phyloP scores from a whole-genome alignment of 139 green algal genomes.

The Picochlorum sp. region DNA sequence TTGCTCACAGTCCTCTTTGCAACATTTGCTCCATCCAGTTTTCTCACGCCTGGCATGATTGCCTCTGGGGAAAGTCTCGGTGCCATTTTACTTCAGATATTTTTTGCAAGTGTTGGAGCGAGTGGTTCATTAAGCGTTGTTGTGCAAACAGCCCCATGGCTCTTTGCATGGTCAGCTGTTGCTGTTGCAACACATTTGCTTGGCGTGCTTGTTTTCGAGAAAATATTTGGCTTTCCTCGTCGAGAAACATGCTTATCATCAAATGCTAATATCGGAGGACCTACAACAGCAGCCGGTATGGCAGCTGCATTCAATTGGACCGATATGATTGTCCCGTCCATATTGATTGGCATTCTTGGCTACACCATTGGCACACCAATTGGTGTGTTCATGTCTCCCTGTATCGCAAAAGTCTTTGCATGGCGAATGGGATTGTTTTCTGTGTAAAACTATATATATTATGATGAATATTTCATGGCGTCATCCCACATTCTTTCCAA shows the following conservation, averaged over 20 bases:
- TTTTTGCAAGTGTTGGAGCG: constrained; percentile 83
- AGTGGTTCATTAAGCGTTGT: constrained; percentile 65
- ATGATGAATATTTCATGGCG: neutral
- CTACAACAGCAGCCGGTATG: constrained; percentile 85
- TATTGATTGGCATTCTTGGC: constrained; percentile 79
- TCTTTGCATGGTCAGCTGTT: constrained; percentile 78
- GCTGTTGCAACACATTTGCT: constrained; percentile 51
- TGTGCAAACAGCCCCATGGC: constrained; percentile 59
- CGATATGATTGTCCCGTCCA: constrained; percentile 56
- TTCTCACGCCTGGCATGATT: constrained; percentile 40
- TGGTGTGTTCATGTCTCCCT: constrained; percentile 34
- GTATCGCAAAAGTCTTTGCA: constrained; percentile 7
- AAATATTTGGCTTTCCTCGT: constrained; percentile 42
- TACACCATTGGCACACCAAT: constrained; percentile 73
- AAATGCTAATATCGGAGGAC: constrained; percentile 91
- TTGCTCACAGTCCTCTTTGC: constrained; percentile 60
- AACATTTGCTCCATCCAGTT: constrained; percentile 35
- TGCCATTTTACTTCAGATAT: constrained; percentile 79
- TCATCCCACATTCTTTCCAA: neutral
- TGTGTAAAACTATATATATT: neutral
- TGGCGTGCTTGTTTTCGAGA: constrained; percentile 52
- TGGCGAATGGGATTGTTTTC: neutral
- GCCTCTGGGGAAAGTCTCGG: constrained; percentile 64
- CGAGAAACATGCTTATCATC: constrained; percentile 69
- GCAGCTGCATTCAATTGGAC: constrained; percentile 78